Base-by-base conservation (phyloP, 345 rosid species). In the Syzygium aqueum region DNA sequence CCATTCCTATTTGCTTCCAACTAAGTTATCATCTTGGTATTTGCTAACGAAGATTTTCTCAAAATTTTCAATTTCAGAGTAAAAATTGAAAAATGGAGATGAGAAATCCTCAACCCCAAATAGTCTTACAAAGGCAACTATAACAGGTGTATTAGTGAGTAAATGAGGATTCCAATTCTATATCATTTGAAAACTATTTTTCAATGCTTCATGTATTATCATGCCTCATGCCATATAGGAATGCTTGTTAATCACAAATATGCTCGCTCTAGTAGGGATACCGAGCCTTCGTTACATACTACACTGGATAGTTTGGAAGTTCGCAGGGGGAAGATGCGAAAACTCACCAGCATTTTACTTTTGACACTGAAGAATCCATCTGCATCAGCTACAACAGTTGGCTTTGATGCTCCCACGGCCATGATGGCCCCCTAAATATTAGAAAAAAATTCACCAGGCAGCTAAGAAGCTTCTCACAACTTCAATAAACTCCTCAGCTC, bases 391-490 rank as follows among this genome's bases (percentile, higher is more conserved):
- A 95, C 94, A 52, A 93, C 99, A 53, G 95, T 95, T 50, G 99
- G 99, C 86, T 96, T 97, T 87, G 99, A 96, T 84, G 98, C 99
- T 91, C 98, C 98, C 90, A 96, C 99, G 87, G 99, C 98, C 98
- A 97, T 96, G 87, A 97, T 97, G 77, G 99, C 99, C 50, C 99
- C 99, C 99, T 97, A 85, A 21, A 73, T 17, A 57, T 12, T 0
- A 56, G 21, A 9, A 59, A 83, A 52, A 88, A n/a, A 49, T 40
- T 84, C 5, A 85, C 50, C 56, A 88, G 59, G 88, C 84, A 15
- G 87, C 83, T 51, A 52, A 77, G 52, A 27, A 87, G n/a, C 85
- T 77, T 67, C 46, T 67, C 87, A 89, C 37, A 50, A 57, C 51
- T 80, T 85, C 5, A 80, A 73, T 52, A 85, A 85, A 17, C 37